These are phyloP conservation scores for Fusarium staphyleae DNA, from an alignment of 2,329 filamentous ascomycete species.

Conservation along the genomic window DNA sequence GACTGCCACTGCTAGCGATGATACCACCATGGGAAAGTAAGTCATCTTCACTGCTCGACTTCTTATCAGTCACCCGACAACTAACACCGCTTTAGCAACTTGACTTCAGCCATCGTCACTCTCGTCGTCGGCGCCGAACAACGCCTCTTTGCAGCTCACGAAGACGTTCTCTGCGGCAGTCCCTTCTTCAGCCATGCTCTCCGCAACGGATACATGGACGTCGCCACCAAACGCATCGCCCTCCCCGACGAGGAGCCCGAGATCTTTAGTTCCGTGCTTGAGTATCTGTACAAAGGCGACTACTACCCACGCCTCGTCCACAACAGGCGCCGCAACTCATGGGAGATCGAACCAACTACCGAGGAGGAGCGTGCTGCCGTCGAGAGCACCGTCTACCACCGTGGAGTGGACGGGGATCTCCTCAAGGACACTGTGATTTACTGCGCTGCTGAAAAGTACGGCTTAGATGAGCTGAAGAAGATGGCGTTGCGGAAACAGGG, in stretches of 20 bases:
- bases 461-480: constrained; percentile 82
- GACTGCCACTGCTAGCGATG: constrained; percentile 48
- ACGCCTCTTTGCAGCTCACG: constrained; percentile 89
- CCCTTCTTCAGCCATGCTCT: constrained; percentile 71
- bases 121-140: constrained; percentile 81
- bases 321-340: constrained; percentile 80
- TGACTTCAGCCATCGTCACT: constrained; percentile 76
- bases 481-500: constrained; percentile 89
- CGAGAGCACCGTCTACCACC: constrained; percentile 74
- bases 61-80: neutral
- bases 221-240: constrained; percentile 70
- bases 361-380: constrained; percentile 54
- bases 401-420: constrained; percentile 69
- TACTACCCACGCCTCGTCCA: constrained; percentile 85
- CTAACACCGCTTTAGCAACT: constrained; percentile 46
- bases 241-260: constrained; percentile 88
- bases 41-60: constrained; percentile 23
- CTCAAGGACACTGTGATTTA: constrained; percentile 92
- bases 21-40: constrained; percentile 55
- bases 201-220: constrained; percentile 47
- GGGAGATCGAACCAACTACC: constrained; percentile 75
- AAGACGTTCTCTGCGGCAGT: constrained; percentile 80
- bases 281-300: constrained; percentile 93
- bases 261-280: constrained; percentile 87
- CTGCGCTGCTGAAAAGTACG: constrained; percentile 85